phyloP scores from a whole-genome alignment of 2,329 filamentous ascomycete species.

The Laburnicola sp. region DNA sequence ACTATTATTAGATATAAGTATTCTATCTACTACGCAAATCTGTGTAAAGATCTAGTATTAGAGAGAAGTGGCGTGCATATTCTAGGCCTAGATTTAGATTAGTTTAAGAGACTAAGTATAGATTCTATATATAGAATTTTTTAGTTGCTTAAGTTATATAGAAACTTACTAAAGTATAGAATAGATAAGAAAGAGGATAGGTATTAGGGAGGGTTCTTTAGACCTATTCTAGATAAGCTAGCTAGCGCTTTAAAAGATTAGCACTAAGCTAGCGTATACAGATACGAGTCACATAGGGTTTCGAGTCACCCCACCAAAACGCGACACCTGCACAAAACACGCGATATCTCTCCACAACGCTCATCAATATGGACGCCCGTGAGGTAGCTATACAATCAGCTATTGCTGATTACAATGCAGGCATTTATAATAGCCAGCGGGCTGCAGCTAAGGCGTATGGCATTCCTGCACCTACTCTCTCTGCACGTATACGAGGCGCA shows the following conservation, averaged over 20 bases:
- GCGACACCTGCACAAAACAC: no score
- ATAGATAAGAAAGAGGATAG: conserved; percentile 18
- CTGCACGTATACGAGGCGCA: no score
- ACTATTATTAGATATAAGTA: conserved; percentile 23
- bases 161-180: conserved; percentile 21
- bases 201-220: conserved; percentile 21
- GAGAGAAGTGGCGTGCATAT: conserved; percentile 21
- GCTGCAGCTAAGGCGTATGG: no score
- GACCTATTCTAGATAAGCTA: conserved; percentile 15
- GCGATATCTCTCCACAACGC: no score
- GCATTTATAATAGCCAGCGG: no score
- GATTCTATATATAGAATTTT: conserved; percentile 6
- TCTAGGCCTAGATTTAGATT: conserved; percentile 18
- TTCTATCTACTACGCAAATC: conserved; percentile 23
- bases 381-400: no score
- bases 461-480: no score
- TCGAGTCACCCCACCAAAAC: no score
- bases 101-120: conserved; percentile 20
- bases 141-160: conserved; percentile 20
- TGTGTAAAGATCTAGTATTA: conserved; percentile 13
- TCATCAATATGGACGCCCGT: no score
- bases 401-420: no score
- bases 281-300: no score
- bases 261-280: background rate
- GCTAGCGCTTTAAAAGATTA: conserved; percentile 6